phyloP scores from a whole-genome alignment of 2,329 filamentous ascomycete species.

The Septoria petroselini region DNA sequence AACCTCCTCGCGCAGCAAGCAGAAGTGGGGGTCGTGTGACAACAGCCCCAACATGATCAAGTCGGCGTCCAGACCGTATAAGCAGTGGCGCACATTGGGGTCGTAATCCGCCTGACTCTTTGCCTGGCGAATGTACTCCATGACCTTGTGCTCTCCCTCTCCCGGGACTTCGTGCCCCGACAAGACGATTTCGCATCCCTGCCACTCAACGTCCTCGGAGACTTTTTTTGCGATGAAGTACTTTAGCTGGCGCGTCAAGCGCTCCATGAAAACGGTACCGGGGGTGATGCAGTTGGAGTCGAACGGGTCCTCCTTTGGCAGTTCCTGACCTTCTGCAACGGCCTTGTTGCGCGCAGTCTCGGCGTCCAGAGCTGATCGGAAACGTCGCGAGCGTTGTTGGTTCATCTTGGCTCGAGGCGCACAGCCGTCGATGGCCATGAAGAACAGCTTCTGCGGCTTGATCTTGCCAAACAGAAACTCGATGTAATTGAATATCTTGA shows the following conservation, averaged over 20 bases:
- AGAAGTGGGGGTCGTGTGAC: conserved; percentile 98
- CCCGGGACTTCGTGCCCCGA: conserved; percentile 97
- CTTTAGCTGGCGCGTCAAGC: conserved; percentile 86
- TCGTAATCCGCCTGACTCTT: conserved; percentile 94
- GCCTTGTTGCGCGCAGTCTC: conserved; percentile 91
- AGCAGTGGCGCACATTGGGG: conserved; percentile 88
- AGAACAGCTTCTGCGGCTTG: conserved; percentile 96
- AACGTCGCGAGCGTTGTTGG: conserved; percentile 91
- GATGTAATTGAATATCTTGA: conserved; percentile 99
- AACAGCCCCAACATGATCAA: conserved; percentile 97
- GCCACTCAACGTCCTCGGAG: conserved; percentile 95
- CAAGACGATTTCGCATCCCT: conserved; percentile 90
- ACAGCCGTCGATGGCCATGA: conserved; percentile 98
- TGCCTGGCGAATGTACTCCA: conserved; percentile 98
- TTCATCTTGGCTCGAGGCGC: conserved; percentile 99
- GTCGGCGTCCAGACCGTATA: conserved; percentile 96
- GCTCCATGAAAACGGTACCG: conserved; percentile 97
- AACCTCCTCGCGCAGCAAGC: conserved; percentile 91
- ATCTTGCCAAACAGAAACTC: conserved; percentile 98
- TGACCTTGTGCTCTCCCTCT: conserved; percentile 99
- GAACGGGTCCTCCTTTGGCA: conserved; percentile 93
- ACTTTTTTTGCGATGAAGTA: conserved; percentile 99
- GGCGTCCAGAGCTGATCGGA: conserved; percentile 87
- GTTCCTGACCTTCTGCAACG: conserved; percentile 78
- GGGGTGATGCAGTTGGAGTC: conserved; percentile 99